Evolutionary conservation across 768 basidiomycete genomes (phyloP), one percentile per base, ranked within the genome.

Genomic region (Suillus tomentosus): DNA sequence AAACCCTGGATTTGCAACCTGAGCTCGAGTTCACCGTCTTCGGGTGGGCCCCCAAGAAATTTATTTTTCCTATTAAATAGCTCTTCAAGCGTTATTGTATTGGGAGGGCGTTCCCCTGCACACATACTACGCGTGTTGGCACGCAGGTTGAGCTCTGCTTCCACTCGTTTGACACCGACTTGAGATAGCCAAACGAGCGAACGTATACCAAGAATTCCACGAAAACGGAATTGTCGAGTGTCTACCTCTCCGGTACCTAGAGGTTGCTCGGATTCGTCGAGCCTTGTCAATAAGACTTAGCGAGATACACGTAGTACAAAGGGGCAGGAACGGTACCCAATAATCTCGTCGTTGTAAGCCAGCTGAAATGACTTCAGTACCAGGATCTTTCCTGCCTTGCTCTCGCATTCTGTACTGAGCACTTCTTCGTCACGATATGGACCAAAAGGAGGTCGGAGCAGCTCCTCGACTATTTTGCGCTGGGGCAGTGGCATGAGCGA

Each of bases 101-200:
- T 74, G 9, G n/a, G 48, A n/a, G 31, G 15, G 24, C 69, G 69
- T n/a, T 54, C 56, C 15, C 70, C 69, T 45, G 66, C 67, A 27
- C 67, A 63, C 19, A 74, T 14, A 48, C 73, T 66, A 5, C 73
- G 72, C 51, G 75, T 73, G 17, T 64, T 54, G 53, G 81, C 79
- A 17, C 83, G 74, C 47, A 77, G 65, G 22, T 77, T 75, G 13
- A 89, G 69, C 59, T 87, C 86, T 4, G 60, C 47, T 59, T 83
- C 73, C 6, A 90, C 67, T 59, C 67, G 73, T 45, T 73, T 67
- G 42, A 68, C 63, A 1, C 86, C 89, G 50, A 69, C 69, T 0
- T 77, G 74, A 1, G 86, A 83, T 24, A 90, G 80, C 81, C 86
- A 87, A 1, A 73, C 66, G 0, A 84, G 76, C 2, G 74, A 63